A percentile compares a stretch with the other conserved stretches of the same genome.
Evolutionary conservation across 805 yeast genomes (phyloP).

Genomic region (Kazachstania viticola): DNA sequence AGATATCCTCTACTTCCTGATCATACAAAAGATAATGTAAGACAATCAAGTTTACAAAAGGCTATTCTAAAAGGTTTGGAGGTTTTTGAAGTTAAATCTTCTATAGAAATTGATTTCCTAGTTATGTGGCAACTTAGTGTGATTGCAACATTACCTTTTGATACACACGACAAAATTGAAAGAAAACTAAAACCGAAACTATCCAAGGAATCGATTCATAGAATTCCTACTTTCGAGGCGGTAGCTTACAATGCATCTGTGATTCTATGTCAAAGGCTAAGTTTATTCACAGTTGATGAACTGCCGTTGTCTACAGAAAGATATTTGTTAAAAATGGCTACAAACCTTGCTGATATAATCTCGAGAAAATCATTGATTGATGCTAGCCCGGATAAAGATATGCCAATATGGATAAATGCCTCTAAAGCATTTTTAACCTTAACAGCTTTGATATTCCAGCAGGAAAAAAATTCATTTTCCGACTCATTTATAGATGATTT

Average conservation of each 20-base stretch:
- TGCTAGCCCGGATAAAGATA: slow-evolving; percentile 4
- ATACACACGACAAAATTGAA: slow-evolving; percentile 44
- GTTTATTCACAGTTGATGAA: slow-evolving; percentile 20
- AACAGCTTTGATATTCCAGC: too few relatives aligned
- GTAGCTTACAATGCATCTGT: slow-evolving; percentile 39
- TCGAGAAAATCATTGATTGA: slow-evolving; percentile 31
- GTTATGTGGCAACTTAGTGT: slow-evolving; percentile 44
- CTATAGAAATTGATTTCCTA: slow-evolving; percentile 31
- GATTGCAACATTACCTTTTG: slow-evolving; percentile 48
- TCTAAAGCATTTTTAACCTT: slow-evolving; percentile 33
- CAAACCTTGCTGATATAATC: slow-evolving; percentile 42
- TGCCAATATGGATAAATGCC: slow-evolving; percentile 46
- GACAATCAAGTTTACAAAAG: slow-evolving; percentile 53
- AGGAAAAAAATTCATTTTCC: slow-evolving; percentile 24
- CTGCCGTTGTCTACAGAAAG: slow-evolving; percentile 32
- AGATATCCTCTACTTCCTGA: slow-evolving; percentile 64
- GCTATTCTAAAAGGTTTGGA: slow-evolving; percentile 42
- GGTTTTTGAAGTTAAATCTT: slow-evolving; percentile 18
- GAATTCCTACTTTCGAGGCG: slow-evolving; percentile 55
- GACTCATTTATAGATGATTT: slow-evolving; percentile 12
- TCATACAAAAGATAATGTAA: slow-evolving; percentile 39
- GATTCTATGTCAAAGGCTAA: slow-evolving; percentile 31
- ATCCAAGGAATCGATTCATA: slow-evolving; percentile 22
- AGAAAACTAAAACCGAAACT: slow-evolving; percentile 36
- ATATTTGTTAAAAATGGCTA: slow-evolving; percentile 34